Percentiles rank a stretch among this genome's conserved stretches.
phyloP scores from a whole-genome alignment of 345 rosid genomes.

The Salix koriyanagi region DNA sequence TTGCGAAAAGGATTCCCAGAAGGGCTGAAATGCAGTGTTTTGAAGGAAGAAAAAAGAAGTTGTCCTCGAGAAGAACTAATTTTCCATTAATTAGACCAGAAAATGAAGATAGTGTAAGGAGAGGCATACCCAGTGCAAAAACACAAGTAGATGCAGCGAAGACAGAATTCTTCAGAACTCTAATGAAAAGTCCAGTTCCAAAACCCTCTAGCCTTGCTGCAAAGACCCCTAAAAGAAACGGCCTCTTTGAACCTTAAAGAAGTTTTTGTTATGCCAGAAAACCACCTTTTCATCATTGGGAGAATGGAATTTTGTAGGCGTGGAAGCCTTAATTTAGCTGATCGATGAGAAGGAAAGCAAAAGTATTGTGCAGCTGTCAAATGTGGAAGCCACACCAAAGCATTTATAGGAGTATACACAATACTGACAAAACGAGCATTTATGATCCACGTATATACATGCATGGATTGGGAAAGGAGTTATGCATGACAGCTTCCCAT shows the following conservation, averaged over 20 bases:
- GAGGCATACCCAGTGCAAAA: conserved; percentile 48
- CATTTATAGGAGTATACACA: not conserved
- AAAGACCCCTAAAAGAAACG: conserved; percentile 27
- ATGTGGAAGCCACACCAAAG: not conserved
- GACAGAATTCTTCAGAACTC: conserved; percentile 25
- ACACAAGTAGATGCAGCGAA: conserved; percentile 47
- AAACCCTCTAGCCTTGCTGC: conserved; percentile 7
- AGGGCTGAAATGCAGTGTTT: not conserved
- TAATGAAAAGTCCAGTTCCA: conserved; percentile 11
- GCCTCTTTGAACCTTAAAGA: conserved; percentile 15
- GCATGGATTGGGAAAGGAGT: not conserved
- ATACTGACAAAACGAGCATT: too few species aligned
- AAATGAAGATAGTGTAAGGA: not conserved
- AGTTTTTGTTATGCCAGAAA: conserved; percentile 20
- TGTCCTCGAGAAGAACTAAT: not conserved
- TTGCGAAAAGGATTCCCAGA: not conserved
- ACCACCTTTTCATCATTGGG: conserved; percentile 18
- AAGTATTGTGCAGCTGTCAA: not conserved
- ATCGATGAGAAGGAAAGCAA: not conserved
- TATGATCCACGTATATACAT: not conserved
- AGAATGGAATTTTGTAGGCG: not conserved
- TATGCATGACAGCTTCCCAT: not conserved
- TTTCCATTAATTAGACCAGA: not conserved
- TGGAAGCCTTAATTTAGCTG: not conserved
- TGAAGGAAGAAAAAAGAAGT: not conserved